Conservation (phyloP, 768 basidiomycete genomes). For the Leccinum broughii region DNA sequence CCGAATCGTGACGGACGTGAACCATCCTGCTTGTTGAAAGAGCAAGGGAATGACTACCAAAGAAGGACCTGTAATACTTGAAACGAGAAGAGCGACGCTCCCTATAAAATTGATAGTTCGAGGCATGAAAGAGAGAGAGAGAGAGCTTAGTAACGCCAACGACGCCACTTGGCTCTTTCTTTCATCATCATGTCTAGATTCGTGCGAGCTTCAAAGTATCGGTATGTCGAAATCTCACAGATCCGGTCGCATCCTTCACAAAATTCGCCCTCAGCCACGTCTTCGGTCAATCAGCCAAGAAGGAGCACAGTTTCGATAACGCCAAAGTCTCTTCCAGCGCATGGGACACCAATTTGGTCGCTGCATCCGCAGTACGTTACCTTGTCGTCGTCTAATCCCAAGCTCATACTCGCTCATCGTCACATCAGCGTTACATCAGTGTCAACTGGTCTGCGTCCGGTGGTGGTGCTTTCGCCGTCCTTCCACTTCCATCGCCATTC, state of each 20-base stretch:
- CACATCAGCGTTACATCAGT: conserved; percentile 71
- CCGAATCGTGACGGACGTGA: conserved; percentile 18
- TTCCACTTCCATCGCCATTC: conserved; percentile 81
- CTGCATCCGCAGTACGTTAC: conserved; percentile 68
- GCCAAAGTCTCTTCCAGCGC: conserved; percentile 86
- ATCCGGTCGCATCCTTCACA: conserved; percentile 7
- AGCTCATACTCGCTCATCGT: background rate
- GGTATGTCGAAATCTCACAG: conserved; percentile 45
- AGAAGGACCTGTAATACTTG: conserved; percentile 26
- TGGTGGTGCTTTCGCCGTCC: conserved; percentile 92
- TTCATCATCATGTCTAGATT: conserved; percentile 70
- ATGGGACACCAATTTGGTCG: conserved; percentile 94
- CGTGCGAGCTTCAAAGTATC: conserved; percentile 84
- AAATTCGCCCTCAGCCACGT: conserved; percentile 63
- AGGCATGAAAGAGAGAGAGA: conserved; percentile 11
- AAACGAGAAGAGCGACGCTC: conserved; percentile 29
- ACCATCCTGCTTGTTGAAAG: conserved; percentile 29
- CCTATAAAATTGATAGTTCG: conserved; percentile 24
- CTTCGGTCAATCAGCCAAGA: conserved; percentile 86
- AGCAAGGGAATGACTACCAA: conserved; percentile 23
- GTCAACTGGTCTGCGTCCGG: conserved; percentile 95
- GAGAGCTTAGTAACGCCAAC: too few species aligned
- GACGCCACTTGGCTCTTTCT: background rate
- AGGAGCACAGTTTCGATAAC: conserved; percentile 78
- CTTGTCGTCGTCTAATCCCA: background rate